Percentiles rank a stretch among this genome's conserved stretches.
phyloP scores from a whole-genome alignment of 805 yeast genomes.

The Myxozyma geophila region DNA sequence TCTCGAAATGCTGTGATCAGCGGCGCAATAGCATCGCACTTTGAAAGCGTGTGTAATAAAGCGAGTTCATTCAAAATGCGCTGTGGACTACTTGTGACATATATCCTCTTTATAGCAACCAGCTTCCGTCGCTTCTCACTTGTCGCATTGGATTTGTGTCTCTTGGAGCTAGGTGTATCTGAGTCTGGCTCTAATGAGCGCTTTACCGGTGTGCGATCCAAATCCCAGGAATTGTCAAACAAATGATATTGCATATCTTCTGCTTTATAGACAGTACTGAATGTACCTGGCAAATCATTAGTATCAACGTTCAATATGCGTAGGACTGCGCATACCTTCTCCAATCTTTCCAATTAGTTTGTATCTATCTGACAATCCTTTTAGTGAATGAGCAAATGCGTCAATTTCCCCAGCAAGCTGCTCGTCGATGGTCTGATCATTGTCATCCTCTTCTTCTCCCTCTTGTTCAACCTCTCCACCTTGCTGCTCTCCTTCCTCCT shows the following conservation, averaged over 20 bases:
- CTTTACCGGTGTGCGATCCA: constrained; percentile 40
- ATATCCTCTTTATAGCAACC: constrained; percentile 91
- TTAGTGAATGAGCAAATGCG: constrained; percentile 58
- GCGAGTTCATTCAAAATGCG: constrained; percentile 88
- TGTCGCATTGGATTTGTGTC: constrained; percentile 23
- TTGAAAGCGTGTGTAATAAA: constrained; percentile 61
- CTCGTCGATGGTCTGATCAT: constrained; percentile 43
- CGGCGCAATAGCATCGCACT: constrained; percentile 77
- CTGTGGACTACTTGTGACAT: constrained; percentile 92
- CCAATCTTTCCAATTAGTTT: constrained; percentile 63
- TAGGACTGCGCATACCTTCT: constrained; percentile 45
- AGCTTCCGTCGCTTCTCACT: constrained; percentile 32
- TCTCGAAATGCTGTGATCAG: constrained; percentile 82
- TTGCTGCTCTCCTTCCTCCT: constrained; percentile 19
- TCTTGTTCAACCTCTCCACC: constrained; percentile 20
- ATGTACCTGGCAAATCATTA: constrained; percentile 52
- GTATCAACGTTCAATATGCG: neutral
- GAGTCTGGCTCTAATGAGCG: constrained; percentile 37
- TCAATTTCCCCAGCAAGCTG: constrained; percentile 65
- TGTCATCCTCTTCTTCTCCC: constrained; percentile 26
- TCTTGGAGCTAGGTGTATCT: neutral
- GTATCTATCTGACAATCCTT: constrained; percentile 55
- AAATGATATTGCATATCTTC: constrained; percentile 53
- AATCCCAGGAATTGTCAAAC: constrained; percentile 44
- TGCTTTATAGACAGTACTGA: constrained; percentile 65